Conservation (phyloP, 2,329 filamentous ascomycete species). For the Ustulina deusta region DNA sequence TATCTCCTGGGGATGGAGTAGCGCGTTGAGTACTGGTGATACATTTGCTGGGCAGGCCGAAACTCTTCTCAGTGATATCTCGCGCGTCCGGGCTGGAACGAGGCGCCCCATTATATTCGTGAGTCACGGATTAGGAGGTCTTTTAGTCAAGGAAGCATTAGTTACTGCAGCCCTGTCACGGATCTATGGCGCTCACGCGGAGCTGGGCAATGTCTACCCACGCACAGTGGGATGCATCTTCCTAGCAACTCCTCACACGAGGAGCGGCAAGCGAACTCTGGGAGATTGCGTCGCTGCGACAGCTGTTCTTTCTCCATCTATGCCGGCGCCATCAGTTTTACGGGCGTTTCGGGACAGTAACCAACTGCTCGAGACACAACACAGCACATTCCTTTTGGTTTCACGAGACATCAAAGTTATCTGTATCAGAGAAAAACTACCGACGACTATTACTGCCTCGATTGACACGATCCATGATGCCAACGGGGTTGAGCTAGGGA, state of each 20-base stretch:
- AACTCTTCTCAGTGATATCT: constrained; percentile 46
- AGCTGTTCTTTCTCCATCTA: constrained; percentile 46
- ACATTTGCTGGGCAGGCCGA: constrained; percentile 49
- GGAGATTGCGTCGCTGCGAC: constrained; percentile 48
- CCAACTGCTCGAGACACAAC: constrained; percentile 47
- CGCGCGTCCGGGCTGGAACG: constrained; percentile 44
- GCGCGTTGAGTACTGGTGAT: constrained; percentile 40
- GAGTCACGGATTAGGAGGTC: constrained; percentile 49
- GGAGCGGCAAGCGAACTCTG: constrained; percentile 47
- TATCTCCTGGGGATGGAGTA: constrained; percentile 50
- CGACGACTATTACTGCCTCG: constrained; percentile 44
- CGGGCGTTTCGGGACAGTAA: constrained; percentile 45
- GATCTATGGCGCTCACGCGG: constrained; percentile 50
- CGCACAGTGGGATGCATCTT: constrained; percentile 50
- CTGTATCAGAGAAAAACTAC: constrained; percentile 47
- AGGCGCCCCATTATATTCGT: constrained; percentile 50
- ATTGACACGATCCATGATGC: constrained; percentile 42
- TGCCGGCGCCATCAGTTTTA: constrained; percentile 43
- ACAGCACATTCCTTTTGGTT: constrained; percentile 48
- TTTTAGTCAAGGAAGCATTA: constrained; percentile 50
- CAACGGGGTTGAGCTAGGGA: constrained; percentile 45
- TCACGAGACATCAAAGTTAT: constrained; percentile 51
- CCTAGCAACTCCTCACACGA: constrained; percentile 48
- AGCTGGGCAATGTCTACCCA: constrained; percentile 50
- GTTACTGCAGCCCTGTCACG: constrained; percentile 49